Evolutionary conservation across 1,284 basidiomycete species (phyloP).

Genomic region (Moniliophthora roreri): DNA sequence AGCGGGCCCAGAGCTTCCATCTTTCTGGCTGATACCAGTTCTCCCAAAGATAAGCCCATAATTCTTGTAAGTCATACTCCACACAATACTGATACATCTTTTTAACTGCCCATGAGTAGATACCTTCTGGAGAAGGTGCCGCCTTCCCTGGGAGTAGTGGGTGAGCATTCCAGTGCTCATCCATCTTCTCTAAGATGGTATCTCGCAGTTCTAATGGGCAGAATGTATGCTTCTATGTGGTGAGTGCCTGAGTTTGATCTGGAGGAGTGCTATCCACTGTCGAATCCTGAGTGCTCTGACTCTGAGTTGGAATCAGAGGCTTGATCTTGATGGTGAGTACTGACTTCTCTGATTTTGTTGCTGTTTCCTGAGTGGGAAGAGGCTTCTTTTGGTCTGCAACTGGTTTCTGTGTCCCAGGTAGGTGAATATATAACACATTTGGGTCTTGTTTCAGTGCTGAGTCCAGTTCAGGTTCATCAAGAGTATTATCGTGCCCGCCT

Average conservation of each 20-base stretch:
- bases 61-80: constrained; percentile 23
- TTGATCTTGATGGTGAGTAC: neutral
- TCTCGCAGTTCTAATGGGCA: constrained; percentile 11
- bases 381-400: too few species aligned
- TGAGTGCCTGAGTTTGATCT: neutral
- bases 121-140: constrained; percentile 22
- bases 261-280: neutral
- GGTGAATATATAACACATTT: neutral
- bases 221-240: constrained; percentile 9
- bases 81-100: constrained; percentile 28
- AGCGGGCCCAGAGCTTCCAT: constrained; percentile 24
- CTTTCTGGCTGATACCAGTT: constrained; percentile 28
- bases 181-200: constrained; percentile 24
- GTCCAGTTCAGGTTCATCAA: too few species aligned
- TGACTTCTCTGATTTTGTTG: too few species aligned
- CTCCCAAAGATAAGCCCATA: constrained; percentile 33
- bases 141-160: constrained; percentile 29
- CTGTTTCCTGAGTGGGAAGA: too few species aligned
- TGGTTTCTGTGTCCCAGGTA: neutral
- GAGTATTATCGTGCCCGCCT: neutral
- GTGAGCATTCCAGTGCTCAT: constrained; percentile 28
- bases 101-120: constrained; percentile 27
- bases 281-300: neutral
- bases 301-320: neutral
- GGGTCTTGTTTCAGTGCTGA: neutral